Evolutionary conservation across 208 protist genomes (phyloP), one percentile per base, ranked within the genome.

Genomic region (Tritrichomonas foetus): DNA sequence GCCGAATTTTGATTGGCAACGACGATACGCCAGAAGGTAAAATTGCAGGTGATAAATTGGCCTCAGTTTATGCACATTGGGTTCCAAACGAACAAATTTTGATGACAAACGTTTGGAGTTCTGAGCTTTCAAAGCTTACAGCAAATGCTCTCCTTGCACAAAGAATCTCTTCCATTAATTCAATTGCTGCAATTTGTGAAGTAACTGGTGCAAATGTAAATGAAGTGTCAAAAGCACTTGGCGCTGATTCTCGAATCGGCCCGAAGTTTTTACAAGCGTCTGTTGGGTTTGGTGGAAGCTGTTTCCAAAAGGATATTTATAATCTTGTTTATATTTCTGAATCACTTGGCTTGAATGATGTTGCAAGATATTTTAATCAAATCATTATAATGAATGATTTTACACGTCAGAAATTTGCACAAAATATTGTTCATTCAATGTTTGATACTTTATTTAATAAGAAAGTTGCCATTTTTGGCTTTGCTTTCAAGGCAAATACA

Each of bases 401-500:
- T 93, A 98, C 99, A 95, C 98, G 97, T 95, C 72, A 95, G 39
- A 96, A 98, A 61, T 99, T 99, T 95, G 95, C 96, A 16, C 66
- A 95, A 50, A 94, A 95, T 8, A 97, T 99, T 49, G 95, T 99
- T 44, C 61, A 96, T n/a, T 44, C 93, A 94, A 95, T 98, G 94
- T 99, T 98, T 95, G 96, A 98, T 94, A 99, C 97, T 5, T 96
- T 99, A 11, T 94, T 94, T 27, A 94, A 94, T 69, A 99, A 99
- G 96, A 97, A 96, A 36, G 98, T 99, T 93, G 95, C 96, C 22
- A 53, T 96, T 0, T 96, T 98, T 61, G 98, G 98, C 16, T 99
- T 99, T 95, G 98, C 98, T 39, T 99, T 99, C 96, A 99, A 99
- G 96, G 98, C 98, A 94, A 96, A 99, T 95, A 99, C 98, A 33